phyloP scores from a whole-genome alignment of 2,329 filamentous ascomycete genomes.

The Botryosphaeria dothidea region DNA sequence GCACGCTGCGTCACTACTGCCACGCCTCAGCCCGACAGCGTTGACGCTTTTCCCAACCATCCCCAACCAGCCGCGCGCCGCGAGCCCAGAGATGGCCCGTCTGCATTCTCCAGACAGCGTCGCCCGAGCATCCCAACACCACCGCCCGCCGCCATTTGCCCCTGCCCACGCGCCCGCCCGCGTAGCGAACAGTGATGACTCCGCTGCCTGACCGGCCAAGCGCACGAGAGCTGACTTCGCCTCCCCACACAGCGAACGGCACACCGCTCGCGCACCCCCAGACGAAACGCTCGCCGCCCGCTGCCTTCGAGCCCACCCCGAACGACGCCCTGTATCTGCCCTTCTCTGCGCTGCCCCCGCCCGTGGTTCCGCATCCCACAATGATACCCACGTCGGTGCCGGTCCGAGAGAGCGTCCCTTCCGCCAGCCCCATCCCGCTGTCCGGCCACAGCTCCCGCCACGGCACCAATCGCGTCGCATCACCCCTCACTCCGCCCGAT shows the following conservation, averaged over 20 bases:
- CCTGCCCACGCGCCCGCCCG: neutral
- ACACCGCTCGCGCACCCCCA: slow-evolving; percentile 6
- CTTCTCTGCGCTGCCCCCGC: slow-evolving; percentile 7
- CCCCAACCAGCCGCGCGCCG: neutral
- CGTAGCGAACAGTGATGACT: neutral
- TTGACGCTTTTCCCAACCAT: neutral
- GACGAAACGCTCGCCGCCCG: slow-evolving; percentile 8
- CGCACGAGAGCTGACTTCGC: neutral
- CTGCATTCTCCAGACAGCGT: slow-evolving; percentile 7
- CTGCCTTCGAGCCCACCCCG: slow-evolving; percentile 14
- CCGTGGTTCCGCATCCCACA: slow-evolving; percentile 2
- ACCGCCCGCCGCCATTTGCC: neutral
- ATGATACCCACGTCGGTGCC: slow-evolving; percentile 16
- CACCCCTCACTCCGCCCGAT: slow-evolving; percentile 18
- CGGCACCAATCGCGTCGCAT: slow-evolving; percentile 4
- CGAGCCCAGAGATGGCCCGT: neutral
- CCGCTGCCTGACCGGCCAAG: slow-evolving; percentile 7
- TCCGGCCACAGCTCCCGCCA: slow-evolving; percentile 10
- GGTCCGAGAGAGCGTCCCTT: slow-evolving; percentile 17
- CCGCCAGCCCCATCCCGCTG: slow-evolving; percentile 13
- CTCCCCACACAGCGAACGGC: slow-evolving; percentile 15
- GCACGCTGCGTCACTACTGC: slow-evolving; percentile 10
- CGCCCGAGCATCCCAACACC: neutral
- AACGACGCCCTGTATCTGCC: slow-evolving; percentile 19
- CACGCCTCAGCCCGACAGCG: neutral